Percentiles rank a stretch among this genome's conserved stretches.
Conservation (phyloP, 352 stramenopile species). For the Globisporangium mamillatum region DNA sequence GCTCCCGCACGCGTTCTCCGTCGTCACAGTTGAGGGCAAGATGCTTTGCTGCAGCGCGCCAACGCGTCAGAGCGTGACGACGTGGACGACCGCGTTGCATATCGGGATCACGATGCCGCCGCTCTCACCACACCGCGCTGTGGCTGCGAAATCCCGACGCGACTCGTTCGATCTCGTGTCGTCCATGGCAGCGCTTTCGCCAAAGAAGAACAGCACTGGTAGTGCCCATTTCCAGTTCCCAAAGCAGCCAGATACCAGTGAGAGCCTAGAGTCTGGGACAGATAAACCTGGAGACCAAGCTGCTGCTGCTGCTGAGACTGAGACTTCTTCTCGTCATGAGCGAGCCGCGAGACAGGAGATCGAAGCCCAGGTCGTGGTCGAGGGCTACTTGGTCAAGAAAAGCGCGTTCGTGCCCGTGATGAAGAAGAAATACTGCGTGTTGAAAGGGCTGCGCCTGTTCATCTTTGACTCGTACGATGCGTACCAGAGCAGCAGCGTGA, state of each 20-base stretch:
- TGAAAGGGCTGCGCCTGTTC: constrained; percentile 39
- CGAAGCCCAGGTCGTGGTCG: constrained; percentile 25
- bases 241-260: neutral
- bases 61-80: constrained; percentile 56
- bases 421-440: constrained; percentile 65
- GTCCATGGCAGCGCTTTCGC: constrained; percentile 17
- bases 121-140: constrained; percentile 65
- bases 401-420: constrained; percentile 42
- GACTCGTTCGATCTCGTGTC: constrained; percentile 71
- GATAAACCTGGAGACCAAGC: neutral
- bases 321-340: neutral
- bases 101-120: constrained; percentile 75
- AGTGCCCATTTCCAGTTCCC: constrained; percentile 11
- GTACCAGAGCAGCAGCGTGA: constrained; percentile 22
- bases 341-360: neutral
- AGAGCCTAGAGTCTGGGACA: neutral
- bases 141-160: constrained; percentile 53
- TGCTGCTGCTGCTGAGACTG: neutral
- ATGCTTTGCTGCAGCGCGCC: constrained; percentile 61
- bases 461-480: constrained; percentile 44
- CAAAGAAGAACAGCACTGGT: constrained; percentile 7
- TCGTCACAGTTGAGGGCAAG: constrained; percentile 70
- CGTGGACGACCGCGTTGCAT: constrained; percentile 68
- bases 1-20: constrained; percentile 49
- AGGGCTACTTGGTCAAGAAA: constrained; percentile 59